Evolutionary conservation across 192 early-diverging fungal species (phyloP).

Genomic region (Mortierella claussenii): DNA sequence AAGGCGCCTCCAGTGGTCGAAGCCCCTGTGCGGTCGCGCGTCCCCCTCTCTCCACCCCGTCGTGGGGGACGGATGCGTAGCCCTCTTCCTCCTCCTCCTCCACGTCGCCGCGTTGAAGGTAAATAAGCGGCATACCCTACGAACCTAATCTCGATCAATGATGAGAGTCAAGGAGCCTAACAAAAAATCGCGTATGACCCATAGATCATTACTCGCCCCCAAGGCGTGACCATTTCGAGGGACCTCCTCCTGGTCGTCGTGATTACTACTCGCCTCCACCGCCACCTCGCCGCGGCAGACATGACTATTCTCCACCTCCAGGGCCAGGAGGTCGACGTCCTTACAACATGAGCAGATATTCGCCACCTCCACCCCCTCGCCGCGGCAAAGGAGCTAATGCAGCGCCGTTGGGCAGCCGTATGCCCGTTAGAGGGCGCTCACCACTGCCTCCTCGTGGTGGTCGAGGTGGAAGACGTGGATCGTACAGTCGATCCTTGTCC

Average conservation of each 20-base stretch:
- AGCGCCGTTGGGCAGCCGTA: conserved; percentile 31
- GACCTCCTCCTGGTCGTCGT: conserved; percentile 15
- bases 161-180: too few relatives aligned
- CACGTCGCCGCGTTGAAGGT: conserved; percentile 45
- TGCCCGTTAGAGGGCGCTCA: conserved; percentile 25
- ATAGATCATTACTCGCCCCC: conserved; percentile 46
- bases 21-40: conserved; percentile 11
- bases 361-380: conserved; percentile 20
- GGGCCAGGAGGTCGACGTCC: conserved; percentile 1
- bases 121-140: not conserved
- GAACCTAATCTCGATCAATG: too few relatives aligned
- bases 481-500: conserved; percentile 38
- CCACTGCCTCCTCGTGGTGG: conserved; percentile 23
- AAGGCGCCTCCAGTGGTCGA: not conserved
- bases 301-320: conserved; percentile 37
- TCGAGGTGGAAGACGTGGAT: conserved; percentile 16
- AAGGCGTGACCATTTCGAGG: conserved; percentile 11
- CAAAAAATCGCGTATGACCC: not conserved
- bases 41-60: conserved; percentile 21
- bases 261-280: conserved; percentile 35
- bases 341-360: conserved; percentile 1
- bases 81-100: conserved; percentile 3
- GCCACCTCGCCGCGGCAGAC: conserved; percentile 18
- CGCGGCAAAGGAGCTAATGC: conserved; percentile 32
- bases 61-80: conserved; percentile 19